Conservation (phyloP, 2,329 filamentous ascomycete genomes). For the Penicillium freii region DNA sequence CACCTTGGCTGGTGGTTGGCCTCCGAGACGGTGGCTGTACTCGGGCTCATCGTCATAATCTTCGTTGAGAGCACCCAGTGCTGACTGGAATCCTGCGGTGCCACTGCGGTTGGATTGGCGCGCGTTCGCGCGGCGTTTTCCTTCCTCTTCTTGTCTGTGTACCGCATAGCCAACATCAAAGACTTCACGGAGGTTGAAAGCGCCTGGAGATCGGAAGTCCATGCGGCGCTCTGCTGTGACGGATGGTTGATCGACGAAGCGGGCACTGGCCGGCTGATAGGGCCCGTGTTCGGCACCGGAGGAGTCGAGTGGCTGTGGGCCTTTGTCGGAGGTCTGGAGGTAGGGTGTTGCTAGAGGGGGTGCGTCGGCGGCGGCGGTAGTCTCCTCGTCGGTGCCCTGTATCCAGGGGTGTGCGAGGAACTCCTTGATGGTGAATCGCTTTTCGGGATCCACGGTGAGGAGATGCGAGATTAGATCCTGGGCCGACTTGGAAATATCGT, state of each 20-base stretch:
- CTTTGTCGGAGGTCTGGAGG: conserved; percentile 56
- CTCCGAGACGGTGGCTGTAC: conserved; percentile 50
- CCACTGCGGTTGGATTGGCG: conserved; percentile 65
- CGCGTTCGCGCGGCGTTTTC: conserved; percentile 83
- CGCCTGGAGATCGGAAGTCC: conserved; percentile 94
- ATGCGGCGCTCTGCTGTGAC: conserved; percentile 62
- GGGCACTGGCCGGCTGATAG: conserved; percentile 50
- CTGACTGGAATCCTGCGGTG: conserved; percentile 60
- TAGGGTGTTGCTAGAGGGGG: conserved; percentile 68
- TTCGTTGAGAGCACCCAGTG: conserved; percentile 64
- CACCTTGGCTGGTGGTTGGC: conserved; percentile 61
- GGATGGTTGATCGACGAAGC: conserved; percentile 57
- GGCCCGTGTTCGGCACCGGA: conserved; percentile 38
- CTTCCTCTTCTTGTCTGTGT: conserved; percentile 92
- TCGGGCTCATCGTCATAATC: conserved; percentile 61
- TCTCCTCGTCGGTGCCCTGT: conserved; percentile 65
- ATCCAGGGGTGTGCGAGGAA: conserved; percentile 97
- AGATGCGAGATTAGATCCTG: conserved; percentile 93
- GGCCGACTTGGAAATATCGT: conserved; percentile 92
- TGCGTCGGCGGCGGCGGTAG: conserved; percentile 65
- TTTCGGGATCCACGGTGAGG: conserved; percentile 89
- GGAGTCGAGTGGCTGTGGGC: conserved; percentile 56
- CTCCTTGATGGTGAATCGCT: conserved; percentile 88
- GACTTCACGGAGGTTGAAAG: conserved; percentile 91
- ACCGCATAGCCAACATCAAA: conserved; percentile 99